Base-by-base conservation (phyloP, 2,329 filamentous ascomycete genomes). In the Grosmannia serpens region DNA sequence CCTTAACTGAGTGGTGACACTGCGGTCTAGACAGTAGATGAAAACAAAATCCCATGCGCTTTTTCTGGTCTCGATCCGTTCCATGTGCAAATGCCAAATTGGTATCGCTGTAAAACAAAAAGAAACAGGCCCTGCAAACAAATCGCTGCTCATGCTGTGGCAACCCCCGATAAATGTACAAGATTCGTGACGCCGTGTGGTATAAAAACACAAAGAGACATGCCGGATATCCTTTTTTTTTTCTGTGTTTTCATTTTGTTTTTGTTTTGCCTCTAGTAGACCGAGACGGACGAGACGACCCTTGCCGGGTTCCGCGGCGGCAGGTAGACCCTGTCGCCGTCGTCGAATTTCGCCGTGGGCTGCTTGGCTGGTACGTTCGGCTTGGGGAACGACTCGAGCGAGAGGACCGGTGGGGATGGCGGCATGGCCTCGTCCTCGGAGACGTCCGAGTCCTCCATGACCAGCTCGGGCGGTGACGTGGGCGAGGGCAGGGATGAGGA, bases 401-500 rank as follows among this genome's bases (percentile, higher is more conserved):
- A 70, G 31, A 79, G 70, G 26, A 77, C 75, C 50, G 82, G 81
- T 44, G 86, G 86, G 61, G 86, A 88, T 24, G 85, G 86, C 9
- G 88, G 88, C 82, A 89, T 83, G 53, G 78, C 74, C 64, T 88
- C 85, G 72, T 91, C 87, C 65, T 90, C 87, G 59, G 82, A 84
- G 9, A 53, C 41, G 62, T 86, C 86, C 61, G 80, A 82, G 68
- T 90, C 87, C 62, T 83, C 77, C 64, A 56, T 55, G 4, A 64
- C 52, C 59, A 90, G 82, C 69, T 89, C 87, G 10, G 87, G 87
- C 56, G 87, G 80, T 57, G 84, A 82, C 66, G 72, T 56, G 44
- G 59, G 58, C 10, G 54, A 46, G 2, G 56, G 46, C 46, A 33
- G 47, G 1, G 56, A 24, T n/a, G 86, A 86, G 55, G 86, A 79